phyloP scores from a whole-genome alignment of 1,139 yeast genomes.

The Entelexis paramagnoliae region DNA sequence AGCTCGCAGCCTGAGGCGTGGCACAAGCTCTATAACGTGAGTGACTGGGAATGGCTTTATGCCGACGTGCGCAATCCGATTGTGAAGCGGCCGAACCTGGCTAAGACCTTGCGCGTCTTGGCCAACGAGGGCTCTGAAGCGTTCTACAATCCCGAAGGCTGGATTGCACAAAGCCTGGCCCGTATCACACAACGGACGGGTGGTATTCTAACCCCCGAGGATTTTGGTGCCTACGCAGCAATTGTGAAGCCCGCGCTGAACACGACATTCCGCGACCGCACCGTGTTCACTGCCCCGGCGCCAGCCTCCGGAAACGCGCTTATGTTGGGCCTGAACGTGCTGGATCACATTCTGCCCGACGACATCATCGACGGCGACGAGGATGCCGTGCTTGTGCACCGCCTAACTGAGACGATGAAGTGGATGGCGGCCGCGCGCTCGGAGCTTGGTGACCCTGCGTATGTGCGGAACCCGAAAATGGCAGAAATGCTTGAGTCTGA shows the following conservation, averaged over 20 bases:
- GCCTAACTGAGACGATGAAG: conserved; percentile 76
- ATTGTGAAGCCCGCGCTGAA: conserved; percentile 47
- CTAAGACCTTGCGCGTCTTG: conserved; percentile 54
- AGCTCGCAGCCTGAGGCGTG: conserved; percentile 21
- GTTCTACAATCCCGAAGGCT: conserved; percentile 64
- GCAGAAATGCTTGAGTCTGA: conserved; percentile 34
- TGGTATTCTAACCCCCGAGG: conserved; percentile 53
- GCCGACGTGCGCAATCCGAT: conserved; percentile 1
- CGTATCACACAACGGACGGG: conserved; percentile 39
- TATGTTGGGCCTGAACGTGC: conserved; percentile 58
- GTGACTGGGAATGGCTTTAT: conserved; percentile 24
- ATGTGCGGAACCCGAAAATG: conserved; percentile 31
- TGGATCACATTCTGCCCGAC: conserved; percentile 35
- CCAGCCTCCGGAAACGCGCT: conserved; percentile 79
- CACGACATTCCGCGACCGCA: conserved; percentile 40
- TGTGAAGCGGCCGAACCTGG: conserved; percentile 49
- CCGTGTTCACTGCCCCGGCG: conserved; percentile 61
- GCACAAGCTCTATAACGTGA: not conserved
- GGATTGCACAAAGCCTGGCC: conserved; percentile 52
- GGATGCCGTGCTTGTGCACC: conserved; percentile 39
- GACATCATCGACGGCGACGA: conserved; percentile 32
- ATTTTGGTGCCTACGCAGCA: conserved; percentile 54
- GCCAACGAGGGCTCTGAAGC: conserved; percentile 68
- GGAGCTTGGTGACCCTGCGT: conserved; percentile 59
- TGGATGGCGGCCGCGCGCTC: conserved; percentile 86